phyloP scores from a whole-genome alignment of 2,329 filamentous ascomycete species.

The Colletotrichum destructivum region DNA sequence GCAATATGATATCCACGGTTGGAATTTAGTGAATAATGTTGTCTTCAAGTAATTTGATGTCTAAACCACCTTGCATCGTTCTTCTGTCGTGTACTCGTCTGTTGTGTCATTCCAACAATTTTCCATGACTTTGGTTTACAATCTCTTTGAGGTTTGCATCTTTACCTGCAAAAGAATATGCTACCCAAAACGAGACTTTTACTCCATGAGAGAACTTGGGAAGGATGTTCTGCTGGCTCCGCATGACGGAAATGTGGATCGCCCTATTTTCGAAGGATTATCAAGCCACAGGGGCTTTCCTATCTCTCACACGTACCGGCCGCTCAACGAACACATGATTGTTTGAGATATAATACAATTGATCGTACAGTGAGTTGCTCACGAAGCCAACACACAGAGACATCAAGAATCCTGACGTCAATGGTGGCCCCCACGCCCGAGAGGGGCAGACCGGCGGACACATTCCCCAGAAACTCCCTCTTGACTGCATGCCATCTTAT shows the following conservation, averaged over 20 bases:
- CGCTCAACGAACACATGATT: no score
- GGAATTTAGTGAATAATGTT: conserved; percentile 4
- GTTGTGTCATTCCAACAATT: not conserved
- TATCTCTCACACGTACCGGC: not conserved
- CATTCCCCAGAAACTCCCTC: conserved; percentile 3
- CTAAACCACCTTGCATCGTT: not conserved
- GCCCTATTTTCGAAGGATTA: not conserved
- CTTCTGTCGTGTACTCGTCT: no score
- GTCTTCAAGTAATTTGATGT: not conserved
- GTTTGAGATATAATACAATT: not conserved
- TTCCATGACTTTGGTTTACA: not conserved
- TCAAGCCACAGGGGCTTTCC: not conserved
- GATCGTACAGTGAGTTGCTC: not conserved
- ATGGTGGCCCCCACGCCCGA: not conserved
- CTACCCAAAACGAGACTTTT: not conserved
- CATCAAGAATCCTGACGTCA: conserved; percentile 8
- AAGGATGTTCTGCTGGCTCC: not conserved
- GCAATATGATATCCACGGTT: conserved; percentile 38
- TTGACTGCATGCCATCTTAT: conserved; percentile 3
- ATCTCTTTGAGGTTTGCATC: not conserved
- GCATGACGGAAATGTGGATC: not conserved
- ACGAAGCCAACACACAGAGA: not conserved
- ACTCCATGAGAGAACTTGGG: not conserved
- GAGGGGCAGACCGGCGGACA: not conserved
- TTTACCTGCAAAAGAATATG: not conserved